phyloP scores from a whole-genome alignment of 129 eudicot genomes.

The Helichrysum umbraculigerum region DNA sequence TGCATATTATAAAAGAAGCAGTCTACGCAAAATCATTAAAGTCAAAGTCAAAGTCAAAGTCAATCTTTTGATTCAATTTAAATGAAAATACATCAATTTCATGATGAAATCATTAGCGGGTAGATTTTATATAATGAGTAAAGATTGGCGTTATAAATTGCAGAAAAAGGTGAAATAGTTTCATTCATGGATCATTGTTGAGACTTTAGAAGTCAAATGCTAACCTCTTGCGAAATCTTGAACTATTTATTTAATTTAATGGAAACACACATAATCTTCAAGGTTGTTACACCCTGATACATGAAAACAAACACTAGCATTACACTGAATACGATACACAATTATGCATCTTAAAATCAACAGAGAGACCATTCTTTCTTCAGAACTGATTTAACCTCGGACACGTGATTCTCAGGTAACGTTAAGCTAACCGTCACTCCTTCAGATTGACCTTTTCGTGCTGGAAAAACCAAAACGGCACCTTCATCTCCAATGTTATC shows the following conservation, averaged over 20 bases:
- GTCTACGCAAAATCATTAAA: too few species aligned
- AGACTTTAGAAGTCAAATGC: not conserved
- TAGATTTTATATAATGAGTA: too few species aligned
- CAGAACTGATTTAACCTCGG: slow-evolving; percentile 42
- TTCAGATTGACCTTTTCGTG: slow-evolving; percentile 14
- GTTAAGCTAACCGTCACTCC: slow-evolving; percentile 49
- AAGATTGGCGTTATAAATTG: not conserved
- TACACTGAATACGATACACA: not conserved
- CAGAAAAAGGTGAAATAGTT: not conserved
- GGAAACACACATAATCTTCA: slow-evolving; percentile 9
- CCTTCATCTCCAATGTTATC: slow-evolving; percentile 84
- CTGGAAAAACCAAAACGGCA: slow-evolving; percentile 68
- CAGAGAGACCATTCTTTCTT: slow-evolving; percentile 40
- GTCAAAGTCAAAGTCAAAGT: too few species aligned
- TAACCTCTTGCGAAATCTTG: not conserved
- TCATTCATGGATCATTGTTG: not conserved
- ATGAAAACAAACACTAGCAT: slow-evolving; percentile 7
- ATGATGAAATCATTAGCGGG: not conserved
- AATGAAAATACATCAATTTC: not conserved
- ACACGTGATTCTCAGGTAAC: slow-evolving; percentile 47
- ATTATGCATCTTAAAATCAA: not conserved
- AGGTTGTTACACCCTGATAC: not conserved
- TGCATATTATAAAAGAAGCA: too few species aligned
- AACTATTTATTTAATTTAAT: slow-evolving; percentile 5
- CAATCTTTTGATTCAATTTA: too few species aligned